These are phyloP conservation scores for Aspergillus panamensis DNA, from an alignment of 495 filamentous ascomycete species.

Conservation along the genomic window DNA sequence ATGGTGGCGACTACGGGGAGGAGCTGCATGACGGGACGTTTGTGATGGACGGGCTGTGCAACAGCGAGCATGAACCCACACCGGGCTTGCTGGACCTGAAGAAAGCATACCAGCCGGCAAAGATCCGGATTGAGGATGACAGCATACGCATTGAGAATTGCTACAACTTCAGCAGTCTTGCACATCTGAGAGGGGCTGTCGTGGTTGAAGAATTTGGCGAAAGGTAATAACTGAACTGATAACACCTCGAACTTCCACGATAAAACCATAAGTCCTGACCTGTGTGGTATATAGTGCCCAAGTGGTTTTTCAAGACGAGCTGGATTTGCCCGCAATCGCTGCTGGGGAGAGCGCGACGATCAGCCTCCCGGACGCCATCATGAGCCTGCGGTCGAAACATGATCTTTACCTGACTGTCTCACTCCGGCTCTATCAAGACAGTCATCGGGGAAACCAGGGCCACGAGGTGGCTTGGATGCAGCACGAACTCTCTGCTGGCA, in stretches of 20 bases:
- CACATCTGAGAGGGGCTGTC: constrained; percentile 36
- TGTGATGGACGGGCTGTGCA: constrained; percentile 60
- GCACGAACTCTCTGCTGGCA: neutral
- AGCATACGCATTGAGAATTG: constrained; percentile 41
- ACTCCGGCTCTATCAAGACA: constrained; percentile 27
- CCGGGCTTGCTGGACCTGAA: constrained; percentile 59
- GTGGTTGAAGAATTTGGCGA: constrained; percentile 21
- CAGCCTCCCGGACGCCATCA: neutral
- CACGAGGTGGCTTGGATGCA: constrained; percentile 34
- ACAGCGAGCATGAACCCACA: constrained; percentile 53
- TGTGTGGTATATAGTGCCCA: neutral
- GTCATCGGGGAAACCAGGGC: constrained; percentile 25
- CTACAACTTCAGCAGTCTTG: constrained; percentile 50
- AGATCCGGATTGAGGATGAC: neutral
- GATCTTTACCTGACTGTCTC: constrained; percentile 7
- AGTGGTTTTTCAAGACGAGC: neutral
- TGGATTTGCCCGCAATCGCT: neutral
- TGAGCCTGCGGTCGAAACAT: neutral
- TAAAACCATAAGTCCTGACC: constrained; percentile 3
- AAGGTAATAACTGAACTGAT: neutral
- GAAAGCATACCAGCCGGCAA: constrained; percentile 55
- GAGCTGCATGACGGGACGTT: constrained; percentile 60
- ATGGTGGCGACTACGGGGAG: constrained; percentile 66
- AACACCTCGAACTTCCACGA: neutral
- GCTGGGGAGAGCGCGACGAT: neutral